Evolutionary conservation across 2,329 filamentous ascomycete species (phyloP).

Genomic region (Cladophialophora immunda): DNA sequence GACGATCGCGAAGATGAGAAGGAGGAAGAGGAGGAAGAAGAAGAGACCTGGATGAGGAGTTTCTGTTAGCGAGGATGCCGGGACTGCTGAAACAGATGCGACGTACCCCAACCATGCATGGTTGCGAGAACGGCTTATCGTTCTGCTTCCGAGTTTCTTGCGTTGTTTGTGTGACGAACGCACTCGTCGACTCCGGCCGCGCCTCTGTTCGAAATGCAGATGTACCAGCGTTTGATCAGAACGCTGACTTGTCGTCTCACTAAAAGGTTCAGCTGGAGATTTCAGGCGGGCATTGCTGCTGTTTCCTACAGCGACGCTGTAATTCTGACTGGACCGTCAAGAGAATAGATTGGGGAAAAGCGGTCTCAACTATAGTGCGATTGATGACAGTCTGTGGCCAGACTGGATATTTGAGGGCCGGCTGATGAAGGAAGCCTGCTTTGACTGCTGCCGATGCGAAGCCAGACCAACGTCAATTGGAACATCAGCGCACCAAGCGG

Average conservation of each 20-base stretch:
- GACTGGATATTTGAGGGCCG: not conserved
- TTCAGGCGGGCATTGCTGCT: conserved; percentile 3
- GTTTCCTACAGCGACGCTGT: not conserved
- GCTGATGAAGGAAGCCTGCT: conserved; percentile 16
- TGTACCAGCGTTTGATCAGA: not conserved
- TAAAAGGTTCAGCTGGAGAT: not conserved
- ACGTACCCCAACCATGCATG: conserved; percentile 38
- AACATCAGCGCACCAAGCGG: conserved; percentile 1
- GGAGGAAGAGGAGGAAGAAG: conserved; percentile 74
- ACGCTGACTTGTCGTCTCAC: conserved; percentile 4
- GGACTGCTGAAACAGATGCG: not conserved
- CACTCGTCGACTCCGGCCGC: not conserved
- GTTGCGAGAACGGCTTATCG: conserved; percentile 11
- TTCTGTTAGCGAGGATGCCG: conserved; percentile 1
- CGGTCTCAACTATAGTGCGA: not conserved
- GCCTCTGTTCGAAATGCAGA: not conserved
- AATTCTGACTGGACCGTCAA: not conserved
- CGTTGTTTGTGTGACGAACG: not conserved
- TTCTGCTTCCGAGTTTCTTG: not conserved
- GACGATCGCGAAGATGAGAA: conserved; percentile 64
- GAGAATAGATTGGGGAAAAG: not conserved
- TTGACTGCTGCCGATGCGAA: conserved; percentile 15
- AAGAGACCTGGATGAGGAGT: conserved; percentile 62
- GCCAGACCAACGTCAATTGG: conserved; percentile 12
- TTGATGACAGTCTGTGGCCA: conserved; percentile 2